Conservation (phyloP, 352 stramenopile genomes). For the Halophytophthora batemanensis region DNA sequence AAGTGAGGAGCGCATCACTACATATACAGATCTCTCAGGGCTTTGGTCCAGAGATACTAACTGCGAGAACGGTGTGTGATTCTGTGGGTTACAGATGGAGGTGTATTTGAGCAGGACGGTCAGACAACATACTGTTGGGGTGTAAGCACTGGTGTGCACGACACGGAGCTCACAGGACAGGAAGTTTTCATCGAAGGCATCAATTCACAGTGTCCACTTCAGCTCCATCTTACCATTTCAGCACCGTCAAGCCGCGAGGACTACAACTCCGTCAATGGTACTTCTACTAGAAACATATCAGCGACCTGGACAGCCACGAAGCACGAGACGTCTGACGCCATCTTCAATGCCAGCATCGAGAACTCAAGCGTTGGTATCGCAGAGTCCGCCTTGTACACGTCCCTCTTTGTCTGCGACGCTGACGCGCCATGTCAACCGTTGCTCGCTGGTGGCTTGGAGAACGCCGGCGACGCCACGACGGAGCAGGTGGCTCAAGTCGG, state of each 20-base stretch:
- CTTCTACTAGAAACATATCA: neutral
- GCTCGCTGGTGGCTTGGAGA: neutral
- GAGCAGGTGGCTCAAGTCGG: constrained; percentile 24
- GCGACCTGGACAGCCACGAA: constrained; percentile 23
- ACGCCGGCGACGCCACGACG: neutral
- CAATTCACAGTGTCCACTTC: constrained; percentile 24
- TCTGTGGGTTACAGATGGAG: neutral
- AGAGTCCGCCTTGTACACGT: constrained; percentile 11
- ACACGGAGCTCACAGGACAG: constrained; percentile 10
- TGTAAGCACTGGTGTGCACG: constrained; percentile 13
- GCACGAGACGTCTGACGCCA: constrained; percentile 8
- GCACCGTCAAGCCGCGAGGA: constrained; percentile 5
- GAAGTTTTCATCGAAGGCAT: constrained; percentile 4
- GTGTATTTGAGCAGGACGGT: constrained; percentile 10
- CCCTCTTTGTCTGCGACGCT: constrained; percentile 6
- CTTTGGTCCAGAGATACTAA: neutral
- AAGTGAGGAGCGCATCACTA: neutral
- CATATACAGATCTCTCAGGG: neutral
- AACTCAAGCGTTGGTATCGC: neutral
- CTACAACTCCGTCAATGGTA: constrained; percentile 1
- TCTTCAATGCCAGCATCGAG: neutral
- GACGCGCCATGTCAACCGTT: constrained; percentile 8
- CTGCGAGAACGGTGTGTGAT: neutral
- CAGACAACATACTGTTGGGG: constrained; percentile 40
- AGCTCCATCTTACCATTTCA: neutral